phyloP scores from a whole-genome alignment of 176 grass and related monocot species.

The Carex littledalei region DNA sequence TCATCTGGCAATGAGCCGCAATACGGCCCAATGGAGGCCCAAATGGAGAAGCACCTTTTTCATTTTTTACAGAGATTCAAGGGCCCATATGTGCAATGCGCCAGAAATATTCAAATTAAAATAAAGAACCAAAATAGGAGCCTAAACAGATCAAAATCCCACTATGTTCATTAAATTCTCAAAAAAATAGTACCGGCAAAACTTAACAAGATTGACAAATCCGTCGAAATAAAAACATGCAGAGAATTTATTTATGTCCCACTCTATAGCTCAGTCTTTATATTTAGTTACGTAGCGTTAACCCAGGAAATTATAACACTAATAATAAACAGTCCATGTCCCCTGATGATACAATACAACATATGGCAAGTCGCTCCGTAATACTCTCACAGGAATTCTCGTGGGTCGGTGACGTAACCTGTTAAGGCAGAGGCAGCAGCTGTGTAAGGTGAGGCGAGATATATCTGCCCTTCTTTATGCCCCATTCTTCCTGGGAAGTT shows the following conservation, averaged over 20 bases:
- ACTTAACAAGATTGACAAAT: background rate
- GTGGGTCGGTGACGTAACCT: conserved; percentile 79
- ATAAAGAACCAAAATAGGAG: background rate
- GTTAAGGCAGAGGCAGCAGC: conserved; percentile 71
- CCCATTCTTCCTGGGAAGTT: conserved; percentile 98
- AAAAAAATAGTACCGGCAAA: background rate
- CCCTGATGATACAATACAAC: background rate
- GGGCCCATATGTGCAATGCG: background rate
- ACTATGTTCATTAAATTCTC: background rate
- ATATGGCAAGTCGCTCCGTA: background rate
- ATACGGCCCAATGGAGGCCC: background rate
- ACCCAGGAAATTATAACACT: background rate
- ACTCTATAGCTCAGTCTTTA: background rate
- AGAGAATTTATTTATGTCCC: background rate
- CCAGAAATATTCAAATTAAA: background rate
- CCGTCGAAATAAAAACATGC: background rate
- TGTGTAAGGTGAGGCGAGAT: conserved; percentile 81
- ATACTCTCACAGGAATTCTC: conserved; percentile 52
- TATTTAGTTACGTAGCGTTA: background rate
- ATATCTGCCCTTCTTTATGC: conserved; percentile 94
- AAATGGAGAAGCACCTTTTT: background rate
- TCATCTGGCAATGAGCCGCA: background rate
- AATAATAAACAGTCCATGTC: background rate
- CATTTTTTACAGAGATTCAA: background rate
- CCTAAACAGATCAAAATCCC: background rate